Base-by-base conservation (phyloP, 2,329 filamentous ascomycete species). In the Aspergillus floridensis region DNA sequence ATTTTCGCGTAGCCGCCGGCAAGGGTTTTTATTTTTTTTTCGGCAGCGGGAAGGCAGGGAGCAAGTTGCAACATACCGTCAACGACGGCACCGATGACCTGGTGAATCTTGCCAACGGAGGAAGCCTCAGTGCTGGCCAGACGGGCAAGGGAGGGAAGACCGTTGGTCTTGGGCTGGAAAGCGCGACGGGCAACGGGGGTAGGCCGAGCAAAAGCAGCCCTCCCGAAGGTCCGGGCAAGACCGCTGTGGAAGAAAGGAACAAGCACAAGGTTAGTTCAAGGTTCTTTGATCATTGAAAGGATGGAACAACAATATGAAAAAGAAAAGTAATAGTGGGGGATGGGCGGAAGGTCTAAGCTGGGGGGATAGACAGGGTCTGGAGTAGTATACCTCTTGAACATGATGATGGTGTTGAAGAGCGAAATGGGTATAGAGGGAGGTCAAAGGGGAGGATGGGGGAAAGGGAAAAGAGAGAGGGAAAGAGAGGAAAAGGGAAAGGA, bases 81-180 rank as follows among this genome's bases (percentile, higher is more conserved):
- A 74, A 98, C 95, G 79, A 98, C 93, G 84, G 95, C 93, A 90
- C 95, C 93, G 83, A 97, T 97, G 81, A 97, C 93, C 84, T 92
- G 82, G 78, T 86, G 82, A 76, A 87, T 83, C 80, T 85, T 88
- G 76, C 88, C 88, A 77, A 83, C 77, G 69, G 79, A 78, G 59
- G 74, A 71, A 59, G 82, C 74, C 68, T 85, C 82, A 68, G 84
- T 83, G 75, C 81, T 85, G 71, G 87, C 86, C 75, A 84, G 86
- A 70, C 87, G 81, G 71, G 86, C 81, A 65, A 88, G 76, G 66
- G 84, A 83, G 66, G 85, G 85, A 61, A 82, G 76, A 75, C 82
- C 80, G 77, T 80, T 82, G 77, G 81, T 82, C 76, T 78, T 80
- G 74, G 82, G 80, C 72, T 83, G 80, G 76, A 85, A 81, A 69